Evolutionary conservation across 2,329 filamentous ascomycete genomes (phyloP), one percentile per base, ranked within the genome.

Genomic region (Ambrosiella xylebori): DNA sequence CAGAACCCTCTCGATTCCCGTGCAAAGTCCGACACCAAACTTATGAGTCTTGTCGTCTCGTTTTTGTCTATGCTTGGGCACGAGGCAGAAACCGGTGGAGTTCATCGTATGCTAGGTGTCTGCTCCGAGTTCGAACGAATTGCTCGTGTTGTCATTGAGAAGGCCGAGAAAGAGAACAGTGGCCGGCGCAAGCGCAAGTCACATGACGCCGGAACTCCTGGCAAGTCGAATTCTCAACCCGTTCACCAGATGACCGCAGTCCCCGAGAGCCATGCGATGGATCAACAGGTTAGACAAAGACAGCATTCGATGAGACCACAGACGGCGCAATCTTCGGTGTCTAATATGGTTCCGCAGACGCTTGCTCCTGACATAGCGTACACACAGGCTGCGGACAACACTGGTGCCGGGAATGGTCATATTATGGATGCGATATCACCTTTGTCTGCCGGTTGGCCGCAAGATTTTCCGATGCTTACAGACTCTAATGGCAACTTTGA

Each of bases 121-220:
- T 97, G 91, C 69, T 81, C 87, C n/a, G 93, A 98, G 66, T 98
- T 98, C 64, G 90, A 95, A 68, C 82, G 93, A 60, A 96, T 98
- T 63, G 89, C 89, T 40, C 88, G 85, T 66, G 82, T 89, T 2
- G 88, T 95, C 7, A 82, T 97, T 51, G 91, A 97, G 61, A 95
- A 90, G 68, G 81, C 88, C 0, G 91, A 97, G 66, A 88, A 85
- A 65, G 91, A 97, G 56, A 80, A 86, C 40, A 78, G 84, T 35
- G 83, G 81, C 4, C 81, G 87, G 60, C 81, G 88, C 59, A 97
- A 97, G 74, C 81, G 91, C 61, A 96, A 95, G 76, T 82, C 78
- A 61, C 74, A 80, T 50, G 82, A 84, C 17, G 64, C 37, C 65
- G 67, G 1, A 7, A 38, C 52, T 7, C 40, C 55, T 9, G 47